Evolutionary conservation across 176 grass and related monocot species (phyloP).

Genomic region (Elymus sibiricus): DNA sequence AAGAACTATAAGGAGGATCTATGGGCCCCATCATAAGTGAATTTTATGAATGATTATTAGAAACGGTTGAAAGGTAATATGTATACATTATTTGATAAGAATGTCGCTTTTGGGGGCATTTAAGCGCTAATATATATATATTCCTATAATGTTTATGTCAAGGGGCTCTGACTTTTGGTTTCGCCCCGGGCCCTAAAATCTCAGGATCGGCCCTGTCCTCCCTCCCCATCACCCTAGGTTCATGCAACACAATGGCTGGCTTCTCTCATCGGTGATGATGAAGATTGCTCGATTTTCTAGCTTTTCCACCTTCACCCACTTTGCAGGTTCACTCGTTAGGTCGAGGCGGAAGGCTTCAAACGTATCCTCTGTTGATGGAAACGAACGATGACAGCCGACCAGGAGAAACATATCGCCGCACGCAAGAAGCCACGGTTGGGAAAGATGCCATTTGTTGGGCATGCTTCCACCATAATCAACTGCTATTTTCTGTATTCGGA

Average conservation of each 20-base stretch:
- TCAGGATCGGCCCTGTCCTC: no score
- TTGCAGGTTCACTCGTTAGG: not conserved
- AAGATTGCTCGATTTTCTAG: not conserved
- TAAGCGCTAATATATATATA: no score
- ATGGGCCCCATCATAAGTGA: no score
- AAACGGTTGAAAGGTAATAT: no score
- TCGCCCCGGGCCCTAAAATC: no score
- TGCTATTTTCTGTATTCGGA: not conserved
- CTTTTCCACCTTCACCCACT: not conserved
- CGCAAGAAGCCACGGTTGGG: not conserved
- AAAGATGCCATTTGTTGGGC: not conserved
- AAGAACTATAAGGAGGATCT: no score
- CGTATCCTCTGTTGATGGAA: accelerated
- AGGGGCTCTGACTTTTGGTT: no score
- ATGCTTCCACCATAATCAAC: not conserved
- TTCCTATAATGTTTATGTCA: no score
- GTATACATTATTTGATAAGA: no score
- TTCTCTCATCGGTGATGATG: not conserved
- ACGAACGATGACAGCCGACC: not conserved
- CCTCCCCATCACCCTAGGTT: not conserved
- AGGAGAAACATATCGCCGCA: not conserved
- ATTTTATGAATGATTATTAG: no score
- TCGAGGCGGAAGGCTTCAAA: not conserved
- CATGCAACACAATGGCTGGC: not conserved
- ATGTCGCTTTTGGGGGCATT: no score